Conservation (phyloP, 2,329 filamentous ascomycete species). For the Ophidiomyces ophidiicola region DNA sequence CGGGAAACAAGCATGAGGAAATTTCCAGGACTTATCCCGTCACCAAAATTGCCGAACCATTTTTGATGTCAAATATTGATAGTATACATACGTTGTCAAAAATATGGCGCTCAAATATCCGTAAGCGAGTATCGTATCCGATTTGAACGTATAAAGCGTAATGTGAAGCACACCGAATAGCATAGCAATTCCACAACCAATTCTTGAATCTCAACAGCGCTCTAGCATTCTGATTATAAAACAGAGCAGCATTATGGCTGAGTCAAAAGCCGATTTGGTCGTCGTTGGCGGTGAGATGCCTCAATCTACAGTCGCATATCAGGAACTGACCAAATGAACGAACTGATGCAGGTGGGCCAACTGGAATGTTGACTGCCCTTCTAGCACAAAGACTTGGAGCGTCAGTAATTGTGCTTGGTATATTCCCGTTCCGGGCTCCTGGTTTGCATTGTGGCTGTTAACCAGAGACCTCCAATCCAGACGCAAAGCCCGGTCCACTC, state of each 20-base stretch:
- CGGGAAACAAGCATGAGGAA: too few relatives aligned
- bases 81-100: not conserved
- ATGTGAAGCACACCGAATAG: not conserved
- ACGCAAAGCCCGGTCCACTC: constrained; percentile 1
- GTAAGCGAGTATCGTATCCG: not conserved
- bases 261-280: constrained; percentile 1
- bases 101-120: not conserved
- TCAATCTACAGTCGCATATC: not conserved
- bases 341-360: not conserved
- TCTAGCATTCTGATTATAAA: not conserved
- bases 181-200: not conserved
- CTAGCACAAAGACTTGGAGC: constrained; percentile 1
- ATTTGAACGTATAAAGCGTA: constrained; percentile 3
- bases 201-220: not conserved
- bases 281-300: constrained; percentile 3
- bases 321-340: not conserved
- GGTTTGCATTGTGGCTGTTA: not conserved
- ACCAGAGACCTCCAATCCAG: not conserved
- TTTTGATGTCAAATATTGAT: not conserved
- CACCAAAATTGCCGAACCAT: not conserved
- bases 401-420: constrained; percentile 1
- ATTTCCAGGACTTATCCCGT: not conserved
- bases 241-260: not conserved
- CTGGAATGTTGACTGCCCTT: constrained; percentile 5
- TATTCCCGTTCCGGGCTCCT: too few relatives aligned